Conservation (phyloP, 2,329 filamentous ascomycete species). For the Aspergillus aculeatinus region DNA sequence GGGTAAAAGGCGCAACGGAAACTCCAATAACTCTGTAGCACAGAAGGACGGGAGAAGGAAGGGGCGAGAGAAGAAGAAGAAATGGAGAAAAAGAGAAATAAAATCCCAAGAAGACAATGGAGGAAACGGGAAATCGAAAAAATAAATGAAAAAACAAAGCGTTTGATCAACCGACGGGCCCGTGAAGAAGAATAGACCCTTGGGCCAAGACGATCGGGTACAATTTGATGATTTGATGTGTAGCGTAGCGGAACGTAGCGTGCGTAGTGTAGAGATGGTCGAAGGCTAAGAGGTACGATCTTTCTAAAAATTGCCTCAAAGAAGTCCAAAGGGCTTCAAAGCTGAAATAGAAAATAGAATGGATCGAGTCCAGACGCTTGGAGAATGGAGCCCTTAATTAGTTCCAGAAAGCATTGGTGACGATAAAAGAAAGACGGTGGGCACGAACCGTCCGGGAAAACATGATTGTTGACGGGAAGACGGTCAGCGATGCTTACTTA, state of each 20-base stretch:
- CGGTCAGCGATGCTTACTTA: slow-evolving; percentile 13
- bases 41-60: slow-evolving; percentile 2
- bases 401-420: slow-evolving; percentile 1
- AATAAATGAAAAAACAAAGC: not conserved
- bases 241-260: not conserved
- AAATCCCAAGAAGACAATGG: slow-evolving; percentile 1
- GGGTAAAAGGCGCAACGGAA: not conserved
- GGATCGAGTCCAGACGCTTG: slow-evolving; percentile 7
- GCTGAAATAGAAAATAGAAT: slow-evolving; percentile 2
- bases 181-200: not conserved
- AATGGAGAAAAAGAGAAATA: not conserved
- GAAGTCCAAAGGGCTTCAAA: not conserved
- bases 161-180: not conserved
- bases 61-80: slow-evolving; percentile 3
- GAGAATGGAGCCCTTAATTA: slow-evolving; percentile 8
- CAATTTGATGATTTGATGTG: not conserved
- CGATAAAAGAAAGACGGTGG: not conserved
- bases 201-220: slow-evolving; percentile 7
- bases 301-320: slow-evolving; percentile 4
- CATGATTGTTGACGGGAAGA: slow-evolving; percentile 6
- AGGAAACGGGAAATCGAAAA: not conserved
- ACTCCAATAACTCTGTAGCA: not conserved
- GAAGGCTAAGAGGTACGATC: slow-evolving; percentile 1
- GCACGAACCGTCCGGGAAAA: slow-evolving; percentile 2
- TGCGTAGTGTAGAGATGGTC: not conserved